Evolutionary conservation across 768 basidiomycete genomes (phyloP).

Genomic region (Amanita jacksonii): DNA sequence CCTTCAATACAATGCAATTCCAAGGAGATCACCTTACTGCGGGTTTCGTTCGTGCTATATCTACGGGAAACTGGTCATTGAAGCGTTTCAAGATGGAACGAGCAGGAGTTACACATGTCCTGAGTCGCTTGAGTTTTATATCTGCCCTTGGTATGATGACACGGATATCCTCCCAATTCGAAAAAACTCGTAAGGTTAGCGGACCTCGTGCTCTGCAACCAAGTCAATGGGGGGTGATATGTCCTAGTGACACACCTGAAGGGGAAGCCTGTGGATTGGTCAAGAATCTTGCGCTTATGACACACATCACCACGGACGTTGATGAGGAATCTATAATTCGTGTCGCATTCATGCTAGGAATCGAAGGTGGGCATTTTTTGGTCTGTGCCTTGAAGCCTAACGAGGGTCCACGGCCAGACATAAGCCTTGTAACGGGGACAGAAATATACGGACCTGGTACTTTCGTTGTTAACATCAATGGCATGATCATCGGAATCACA

Average conservation of each 20-base stretch:
- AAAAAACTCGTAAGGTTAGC: constrained; percentile 98
- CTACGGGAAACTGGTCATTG: constrained; percentile 97
- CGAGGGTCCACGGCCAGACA: constrained; percentile 43
- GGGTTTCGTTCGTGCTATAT: constrained; percentile 94
- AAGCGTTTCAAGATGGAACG: constrained; percentile 99
- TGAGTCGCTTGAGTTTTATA: constrained; percentile 92
- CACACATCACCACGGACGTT: constrained; percentile 98
- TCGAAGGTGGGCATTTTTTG: constrained; percentile 78
- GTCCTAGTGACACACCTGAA: constrained; percentile 98
- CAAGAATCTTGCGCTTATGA: constrained; percentile 98
- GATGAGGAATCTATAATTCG: constrained; percentile 91
- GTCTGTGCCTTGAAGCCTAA: background rate
- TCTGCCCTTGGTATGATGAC: constrained; percentile 99
- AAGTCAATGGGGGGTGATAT: constrained; percentile 98
- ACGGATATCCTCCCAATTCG: constrained; percentile 95
- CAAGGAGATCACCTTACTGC: constrained; percentile 94
- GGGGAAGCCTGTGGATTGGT: constrained; percentile 98
- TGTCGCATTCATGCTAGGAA: constrained; percentile 89
- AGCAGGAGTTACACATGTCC: constrained; percentile 96
- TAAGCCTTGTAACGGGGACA: constrained; percentile 82
- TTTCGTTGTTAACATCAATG: constrained; percentile 95
- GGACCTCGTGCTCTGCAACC: constrained; percentile 96
- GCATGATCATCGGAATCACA: constrained; percentile 89
- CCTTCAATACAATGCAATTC: constrained; percentile 89
- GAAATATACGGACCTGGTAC: constrained; percentile 93